Evolutionary conservation across 805 yeast species (phyloP).

Genomic region (Starmerella geochares): DNA sequence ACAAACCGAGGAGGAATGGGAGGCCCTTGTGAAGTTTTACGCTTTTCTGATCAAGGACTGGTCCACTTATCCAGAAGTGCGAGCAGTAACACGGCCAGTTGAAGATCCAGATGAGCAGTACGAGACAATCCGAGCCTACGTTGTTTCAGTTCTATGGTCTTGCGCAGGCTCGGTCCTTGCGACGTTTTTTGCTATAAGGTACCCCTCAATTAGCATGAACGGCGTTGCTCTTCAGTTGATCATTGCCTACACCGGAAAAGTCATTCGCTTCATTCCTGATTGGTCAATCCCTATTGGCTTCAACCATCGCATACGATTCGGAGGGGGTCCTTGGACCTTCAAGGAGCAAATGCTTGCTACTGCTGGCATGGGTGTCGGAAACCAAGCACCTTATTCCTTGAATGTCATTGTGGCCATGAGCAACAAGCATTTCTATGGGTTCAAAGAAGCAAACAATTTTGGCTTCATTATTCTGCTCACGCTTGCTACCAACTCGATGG

Average conservation of each 20-base stretch:
- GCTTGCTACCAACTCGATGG: conserved; percentile 50
- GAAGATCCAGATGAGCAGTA: conserved; percentile 35
- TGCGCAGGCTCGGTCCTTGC: conserved; percentile 43
- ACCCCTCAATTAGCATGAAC: conserved; percentile 43
- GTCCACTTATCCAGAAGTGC: conserved; percentile 52
- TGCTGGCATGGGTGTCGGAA: conserved; percentile 24
- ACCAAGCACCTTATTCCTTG: conserved; percentile 25
- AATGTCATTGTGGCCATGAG: conserved; percentile 30
- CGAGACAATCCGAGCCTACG: conserved; percentile 45
- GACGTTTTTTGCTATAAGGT: conserved; percentile 39
- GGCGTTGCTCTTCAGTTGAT: conserved; percentile 48
- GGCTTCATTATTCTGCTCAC: conserved; percentile 47
- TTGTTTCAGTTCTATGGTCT: conserved; percentile 42
- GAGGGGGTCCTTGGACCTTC: conserved; percentile 45
- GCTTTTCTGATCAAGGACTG: conserved; percentile 37
- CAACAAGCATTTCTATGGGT: conserved; percentile 24
- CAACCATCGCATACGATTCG: conserved; percentile 28
- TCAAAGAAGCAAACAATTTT: conserved; percentile 30
- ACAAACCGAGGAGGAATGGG: conserved; percentile 21
- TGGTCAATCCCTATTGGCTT: conserved; percentile 12
- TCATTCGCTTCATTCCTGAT: conserved; percentile 29
- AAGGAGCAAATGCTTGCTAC: conserved; percentile 20
- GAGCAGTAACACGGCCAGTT: conserved; percentile 44
- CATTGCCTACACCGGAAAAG: conserved; percentile 49
- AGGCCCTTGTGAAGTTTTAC: conserved; percentile 28